Conservation (phyloP, 768 basidiomycete species). For the Suillus bovinus region DNA sequence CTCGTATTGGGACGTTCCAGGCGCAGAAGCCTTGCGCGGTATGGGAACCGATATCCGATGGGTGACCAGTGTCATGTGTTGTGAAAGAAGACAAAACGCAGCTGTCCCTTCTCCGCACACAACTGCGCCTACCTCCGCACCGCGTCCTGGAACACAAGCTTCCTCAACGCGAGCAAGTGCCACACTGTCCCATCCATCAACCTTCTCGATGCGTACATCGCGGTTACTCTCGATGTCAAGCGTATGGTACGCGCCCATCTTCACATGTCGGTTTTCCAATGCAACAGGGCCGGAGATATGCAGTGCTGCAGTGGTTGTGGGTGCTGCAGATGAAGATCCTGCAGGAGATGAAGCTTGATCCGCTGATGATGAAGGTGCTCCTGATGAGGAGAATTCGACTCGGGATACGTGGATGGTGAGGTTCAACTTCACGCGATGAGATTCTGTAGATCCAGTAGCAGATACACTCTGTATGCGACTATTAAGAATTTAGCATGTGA, state of each 20-base stretch:
- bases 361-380: conserved; percentile 48
- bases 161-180: conserved; percentile 82
- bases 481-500: conserved; percentile 14
- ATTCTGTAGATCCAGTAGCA: conserved; percentile 91
- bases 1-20: conserved; percentile 84
- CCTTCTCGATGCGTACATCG: conserved; percentile 87
- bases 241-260: conserved; percentile 92
- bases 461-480: conserved; percentile 90
- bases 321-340: conserved; percentile 31
- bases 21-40: conserved; percentile 87
- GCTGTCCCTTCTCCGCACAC: conserved; percentile 97
- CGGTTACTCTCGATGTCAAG: conserved; percentile 91
- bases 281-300: conserved; percentile 87
- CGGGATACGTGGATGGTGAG: conserved; percentile 82
- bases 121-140: conserved; percentile 94
- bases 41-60: conserved; percentile 88
- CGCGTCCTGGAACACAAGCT: conserved; percentile 87
- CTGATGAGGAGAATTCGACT: conserved; percentile 79
- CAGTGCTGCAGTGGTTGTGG: conserved; percentile 55
- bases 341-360: conserved; percentile 36
- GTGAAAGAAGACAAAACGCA: conserved; percentile 90
- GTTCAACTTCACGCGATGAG: conserved; percentile 80
- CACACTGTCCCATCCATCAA: conserved; percentile 90
- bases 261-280: conserved; percentile 85
- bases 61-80: conserved; percentile 94